phyloP scores from a whole-genome alignment of 495 filamentous ascomycete species.

The Penicillium taxi region DNA sequence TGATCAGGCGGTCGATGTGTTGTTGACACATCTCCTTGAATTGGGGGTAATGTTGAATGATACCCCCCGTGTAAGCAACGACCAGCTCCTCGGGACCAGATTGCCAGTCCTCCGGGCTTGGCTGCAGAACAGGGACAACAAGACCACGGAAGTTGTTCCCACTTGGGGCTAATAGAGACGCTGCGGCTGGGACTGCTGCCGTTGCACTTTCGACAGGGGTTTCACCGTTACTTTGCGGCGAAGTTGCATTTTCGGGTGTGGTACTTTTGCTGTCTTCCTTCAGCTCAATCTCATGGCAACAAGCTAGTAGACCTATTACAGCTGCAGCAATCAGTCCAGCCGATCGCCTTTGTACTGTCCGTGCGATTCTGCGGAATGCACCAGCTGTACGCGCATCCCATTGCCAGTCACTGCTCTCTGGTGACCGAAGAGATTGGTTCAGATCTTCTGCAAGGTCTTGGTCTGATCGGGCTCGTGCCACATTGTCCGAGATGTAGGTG shows the following conservation, averaged over 20 bases:
- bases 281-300: constrained; percentile 55
- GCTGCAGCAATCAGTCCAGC: constrained; percentile 66
- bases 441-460: constrained; percentile 44
- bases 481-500: constrained; percentile 58
- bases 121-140: constrained; percentile 40
- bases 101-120: constrained; percentile 35
- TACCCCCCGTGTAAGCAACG: constrained; percentile 71
- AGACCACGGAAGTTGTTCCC: constrained; percentile 22
- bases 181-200: constrained; percentile 5
- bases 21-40: constrained; percentile 62
- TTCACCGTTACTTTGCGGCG: constrained; percentile 23
- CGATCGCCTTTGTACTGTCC: constrained; percentile 58
- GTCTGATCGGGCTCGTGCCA: constrained; percentile 41
- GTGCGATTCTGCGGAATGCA: constrained; percentile 52
- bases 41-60: constrained; percentile 67
- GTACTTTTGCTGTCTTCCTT: constrained; percentile 37
- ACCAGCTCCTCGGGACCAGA: constrained; percentile 54
- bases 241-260: constrained; percentile 27
- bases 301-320: constrained; percentile 58
- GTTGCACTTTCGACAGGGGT: constrained; percentile 6
- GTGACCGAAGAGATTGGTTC: constrained; percentile 44
- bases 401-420: constrained; percentile 37
- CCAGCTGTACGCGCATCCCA: constrained; percentile 54
- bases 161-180: constrained; percentile 1
- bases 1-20: constrained; percentile 57